Percentiles rank a stretch among this genome's conserved stretches.
Evolutionary conservation across 306 rosid species (phyloP).

Genomic region (Spatholobus suberectus): DNA sequence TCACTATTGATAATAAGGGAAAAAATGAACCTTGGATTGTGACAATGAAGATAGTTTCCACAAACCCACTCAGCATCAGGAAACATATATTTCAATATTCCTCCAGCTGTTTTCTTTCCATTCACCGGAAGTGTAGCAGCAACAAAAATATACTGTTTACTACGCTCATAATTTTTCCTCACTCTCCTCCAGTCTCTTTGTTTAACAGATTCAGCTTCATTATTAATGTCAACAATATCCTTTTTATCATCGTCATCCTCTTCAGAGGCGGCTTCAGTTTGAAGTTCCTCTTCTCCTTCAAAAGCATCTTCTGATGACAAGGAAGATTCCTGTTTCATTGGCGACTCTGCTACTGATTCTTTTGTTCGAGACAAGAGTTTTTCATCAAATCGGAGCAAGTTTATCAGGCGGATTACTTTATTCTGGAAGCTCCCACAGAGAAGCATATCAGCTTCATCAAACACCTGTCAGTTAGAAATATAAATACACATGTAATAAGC

Average conservation of each 20-base stretch:
- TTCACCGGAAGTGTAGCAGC: conserved; percentile 98
- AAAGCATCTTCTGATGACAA: conserved; percentile 45
- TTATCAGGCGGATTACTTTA: conserved; percentile 85
- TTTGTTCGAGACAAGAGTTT: conserved; percentile 68
- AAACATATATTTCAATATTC: conserved; percentile 78
- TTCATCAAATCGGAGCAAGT: conserved; percentile 88
- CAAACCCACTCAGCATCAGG: conserved; percentile 88
- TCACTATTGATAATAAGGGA: neutral
- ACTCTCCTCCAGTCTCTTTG: conserved; percentile 80
- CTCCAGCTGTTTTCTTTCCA: conserved; percentile 97
- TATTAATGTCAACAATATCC: conserved; percentile 41
- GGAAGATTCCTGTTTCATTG: conserved; percentile 52
- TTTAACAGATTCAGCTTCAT: conserved; percentile 51
- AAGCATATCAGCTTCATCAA: conserved; percentile 99
- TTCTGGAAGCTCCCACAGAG: conserved; percentile 93
- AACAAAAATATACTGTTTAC: conserved; percentile 91
- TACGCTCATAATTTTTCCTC: conserved; percentile 74
- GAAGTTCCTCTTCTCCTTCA: conserved; percentile 62
- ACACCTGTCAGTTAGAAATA: conserved; percentile 64
- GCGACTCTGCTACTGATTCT: conserved; percentile 48
- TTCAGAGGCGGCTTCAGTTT: conserved; percentile 53
- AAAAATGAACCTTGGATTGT: conserved; percentile 79
- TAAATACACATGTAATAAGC: conserved; percentile 17
- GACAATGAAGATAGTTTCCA: conserved; percentile 92
- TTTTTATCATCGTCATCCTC: conserved; percentile 56